These are phyloP conservation scores for Globisporangium polare DNA, from an alignment of 352 stramenopile genomes.

Conservation along the genomic window DNA sequence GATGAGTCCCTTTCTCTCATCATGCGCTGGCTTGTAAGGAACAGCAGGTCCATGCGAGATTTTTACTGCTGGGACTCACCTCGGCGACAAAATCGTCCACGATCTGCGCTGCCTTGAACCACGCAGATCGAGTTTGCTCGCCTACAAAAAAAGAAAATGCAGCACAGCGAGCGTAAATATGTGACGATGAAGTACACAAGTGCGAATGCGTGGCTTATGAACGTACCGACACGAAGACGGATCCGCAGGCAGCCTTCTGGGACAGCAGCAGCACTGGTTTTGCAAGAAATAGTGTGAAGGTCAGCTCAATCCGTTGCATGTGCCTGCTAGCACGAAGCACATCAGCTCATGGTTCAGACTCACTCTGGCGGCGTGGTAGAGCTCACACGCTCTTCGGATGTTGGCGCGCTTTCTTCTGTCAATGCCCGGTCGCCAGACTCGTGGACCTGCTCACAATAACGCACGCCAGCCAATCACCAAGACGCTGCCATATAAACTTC, in stretches of 20 bases:
- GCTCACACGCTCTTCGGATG: background rate
- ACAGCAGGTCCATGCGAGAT: too few species aligned
- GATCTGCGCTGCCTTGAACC: conserved; percentile 62
- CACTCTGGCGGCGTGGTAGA: background rate
- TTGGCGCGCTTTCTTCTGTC: background rate
- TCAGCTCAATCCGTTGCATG: too few species aligned
- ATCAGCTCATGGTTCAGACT: background rate
- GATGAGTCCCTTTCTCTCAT: too few species aligned
- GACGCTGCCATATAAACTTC: background rate
- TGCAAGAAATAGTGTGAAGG: background rate
- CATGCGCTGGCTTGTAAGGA: too few species aligned
- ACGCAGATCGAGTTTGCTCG: conserved; percentile 44
- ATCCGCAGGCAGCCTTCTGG: conserved; percentile 48
- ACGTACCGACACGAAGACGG: conserved; percentile 48
- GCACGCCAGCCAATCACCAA: background rate
- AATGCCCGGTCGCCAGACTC: background rate
- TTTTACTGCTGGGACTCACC: conserved; percentile 12
- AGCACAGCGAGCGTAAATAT: background rate
- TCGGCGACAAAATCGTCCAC: conserved; percentile 61
- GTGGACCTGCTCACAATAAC: background rate
- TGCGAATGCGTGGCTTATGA: background rate
- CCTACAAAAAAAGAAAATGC: conserved; percentile 16
- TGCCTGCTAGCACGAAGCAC: background rate
- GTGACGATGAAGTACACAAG: background rate
- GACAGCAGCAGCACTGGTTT: conserved; percentile 9